A percentile compares a stretch with the other conserved stretches of the same genome.
Conservation (phyloP, 345 rosid genomes). For the Microcos paniculata region DNA sequence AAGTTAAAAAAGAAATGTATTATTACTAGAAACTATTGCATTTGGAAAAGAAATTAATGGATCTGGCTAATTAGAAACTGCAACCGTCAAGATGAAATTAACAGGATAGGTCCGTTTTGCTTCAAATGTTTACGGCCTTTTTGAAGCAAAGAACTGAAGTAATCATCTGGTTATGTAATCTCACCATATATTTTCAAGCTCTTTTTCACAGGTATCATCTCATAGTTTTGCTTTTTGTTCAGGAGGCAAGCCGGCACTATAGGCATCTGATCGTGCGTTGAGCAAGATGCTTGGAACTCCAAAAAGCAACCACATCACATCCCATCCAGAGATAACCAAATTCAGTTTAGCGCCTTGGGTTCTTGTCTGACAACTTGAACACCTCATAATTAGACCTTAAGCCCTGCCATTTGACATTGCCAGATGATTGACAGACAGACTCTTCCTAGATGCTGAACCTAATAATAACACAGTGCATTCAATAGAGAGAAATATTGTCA, state of each 20-base stretch:
- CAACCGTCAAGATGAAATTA: too few species aligned
- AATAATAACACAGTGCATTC: background rate
- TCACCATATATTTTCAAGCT: conserved; percentile 99
- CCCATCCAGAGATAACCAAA: conserved; percentile 46
- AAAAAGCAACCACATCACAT: conserved; percentile 50
- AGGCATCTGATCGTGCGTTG: conserved; percentile 35
- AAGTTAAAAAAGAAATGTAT: too few species aligned
- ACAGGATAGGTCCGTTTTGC: too few species aligned
- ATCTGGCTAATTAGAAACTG: too few species aligned
- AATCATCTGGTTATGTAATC: conserved; percentile 52
- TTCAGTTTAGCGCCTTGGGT: conserved; percentile 10
- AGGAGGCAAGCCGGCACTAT: conserved; percentile 81
- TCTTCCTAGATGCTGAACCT: conserved; percentile 42
- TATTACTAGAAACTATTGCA: too few species aligned
- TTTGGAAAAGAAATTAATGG: too few species aligned
- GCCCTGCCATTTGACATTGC: conserved; percentile 22
- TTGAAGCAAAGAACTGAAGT: too few species aligned
- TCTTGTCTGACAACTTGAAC: conserved; percentile 33
- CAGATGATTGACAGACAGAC: conserved; percentile 18
- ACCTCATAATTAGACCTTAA: conserved; percentile 26
- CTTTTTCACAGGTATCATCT: conserved; percentile 74
- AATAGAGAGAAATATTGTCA: background rate
- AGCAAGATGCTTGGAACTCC: conserved; percentile 47
- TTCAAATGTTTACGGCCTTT: too few species aligned
- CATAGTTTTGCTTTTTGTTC: conserved; percentile 78